Conservation (phyloP, 352 stramenopile genomes). For the Globisporangium viniferum region DNA sequence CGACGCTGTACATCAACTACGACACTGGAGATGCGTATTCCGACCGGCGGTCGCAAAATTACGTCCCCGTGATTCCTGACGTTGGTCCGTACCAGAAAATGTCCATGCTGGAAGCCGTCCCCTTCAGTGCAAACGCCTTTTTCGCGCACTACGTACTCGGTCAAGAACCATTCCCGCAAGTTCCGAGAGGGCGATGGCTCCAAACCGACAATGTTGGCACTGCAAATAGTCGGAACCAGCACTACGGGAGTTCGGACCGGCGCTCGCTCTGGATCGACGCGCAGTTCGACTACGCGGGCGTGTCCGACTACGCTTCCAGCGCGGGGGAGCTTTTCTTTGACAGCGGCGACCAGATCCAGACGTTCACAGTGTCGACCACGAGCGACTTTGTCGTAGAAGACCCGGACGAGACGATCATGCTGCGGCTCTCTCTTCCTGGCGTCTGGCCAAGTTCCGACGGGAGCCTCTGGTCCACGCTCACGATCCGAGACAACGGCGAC, state of each 20-base stretch:
- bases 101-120: constrained; percentile 52
- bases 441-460: constrained; percentile 90
- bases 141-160: constrained; percentile 52
- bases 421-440: constrained; percentile 89
- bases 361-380: constrained; percentile 84
- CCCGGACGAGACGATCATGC: constrained; percentile 87
- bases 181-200: constrained; percentile 60
- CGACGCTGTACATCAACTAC: constrained; percentile 61
- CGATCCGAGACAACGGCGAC: constrained; percentile 91
- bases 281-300: constrained; percentile 87
- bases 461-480: constrained; percentile 82
- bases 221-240: constrained; percentile 85
- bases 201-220: constrained; percentile 66
- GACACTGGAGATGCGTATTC: constrained; percentile 76
- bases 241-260: constrained; percentile 86
- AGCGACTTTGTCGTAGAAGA: constrained; percentile 89
- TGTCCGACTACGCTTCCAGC: constrained; percentile 86
- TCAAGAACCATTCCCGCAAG: constrained; percentile 75
- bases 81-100: constrained; percentile 66
- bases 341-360: constrained; percentile 34
- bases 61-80: constrained; percentile 33
- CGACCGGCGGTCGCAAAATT: constrained; percentile 47
- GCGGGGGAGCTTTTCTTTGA: constrained; percentile 69
- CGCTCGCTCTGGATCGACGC: constrained; percentile 75
- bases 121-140: constrained; percentile 40